A percentile compares a stretch with the other conserved stretches of the same genome.
Conservation (phyloP, 805 yeast species). For the Zygotorulaspora sp. region DNA sequence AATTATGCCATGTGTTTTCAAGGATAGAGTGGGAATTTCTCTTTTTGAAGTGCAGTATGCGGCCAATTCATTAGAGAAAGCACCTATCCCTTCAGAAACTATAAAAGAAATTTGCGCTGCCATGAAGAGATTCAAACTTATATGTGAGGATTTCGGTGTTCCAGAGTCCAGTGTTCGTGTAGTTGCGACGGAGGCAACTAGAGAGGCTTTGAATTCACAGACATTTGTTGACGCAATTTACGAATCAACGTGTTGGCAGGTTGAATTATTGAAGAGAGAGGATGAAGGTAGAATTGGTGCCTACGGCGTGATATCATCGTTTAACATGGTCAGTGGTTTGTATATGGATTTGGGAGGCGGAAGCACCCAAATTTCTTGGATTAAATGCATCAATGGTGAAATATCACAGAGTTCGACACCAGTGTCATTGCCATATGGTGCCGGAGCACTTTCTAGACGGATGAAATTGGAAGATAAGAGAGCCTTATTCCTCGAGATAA, state of each 20-base stretch:
- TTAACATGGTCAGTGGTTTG: conserved; percentile 59
- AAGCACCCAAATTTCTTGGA: conserved; percentile 66
- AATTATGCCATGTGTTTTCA: conserved; percentile 72
- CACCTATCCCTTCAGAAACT: conserved; percentile 54
- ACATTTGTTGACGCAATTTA: conserved; percentile 53
- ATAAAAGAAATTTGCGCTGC: conserved; percentile 58
- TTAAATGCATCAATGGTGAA: conserved; percentile 51
- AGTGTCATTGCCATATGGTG: conserved; percentile 67
- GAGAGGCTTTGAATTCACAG: conserved; percentile 61
- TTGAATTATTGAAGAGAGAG: conserved; percentile 52
- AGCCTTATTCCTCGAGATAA: conserved; percentile 50
- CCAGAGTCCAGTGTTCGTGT: conserved; percentile 55
- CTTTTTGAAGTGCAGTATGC: conserved; percentile 57
- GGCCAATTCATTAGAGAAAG: conserved; percentile 38
- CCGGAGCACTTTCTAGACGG: conserved; percentile 59
- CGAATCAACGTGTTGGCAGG: conserved; percentile 63
- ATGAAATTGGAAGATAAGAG: conserved; percentile 48
- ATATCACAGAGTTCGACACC: conserved; percentile 53
- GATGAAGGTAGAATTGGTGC: conserved; percentile 68
- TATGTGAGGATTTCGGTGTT: conserved; percentile 73
- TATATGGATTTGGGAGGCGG: conserved; percentile 76
- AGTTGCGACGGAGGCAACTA: conserved; percentile 70
- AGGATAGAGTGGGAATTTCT: conserved; percentile 67
- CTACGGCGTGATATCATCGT: conserved; percentile 70
- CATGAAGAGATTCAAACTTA: conserved; percentile 60